Conservation (phyloP, 495 filamentous ascomycete species). For the Daldinia grandis region DNA sequence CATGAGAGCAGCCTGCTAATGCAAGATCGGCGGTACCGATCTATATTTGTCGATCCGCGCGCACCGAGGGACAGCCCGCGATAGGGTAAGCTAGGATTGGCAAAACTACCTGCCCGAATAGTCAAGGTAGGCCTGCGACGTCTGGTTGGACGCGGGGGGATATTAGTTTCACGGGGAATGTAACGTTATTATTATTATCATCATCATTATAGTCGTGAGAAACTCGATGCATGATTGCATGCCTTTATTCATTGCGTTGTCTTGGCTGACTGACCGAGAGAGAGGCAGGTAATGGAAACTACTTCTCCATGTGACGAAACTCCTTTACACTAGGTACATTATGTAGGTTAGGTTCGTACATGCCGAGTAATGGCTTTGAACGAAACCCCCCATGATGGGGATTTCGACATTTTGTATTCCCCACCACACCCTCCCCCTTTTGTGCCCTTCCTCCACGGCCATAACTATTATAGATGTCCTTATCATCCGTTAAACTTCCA, state of each 20-base stretch:
- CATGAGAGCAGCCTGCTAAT: background rate
- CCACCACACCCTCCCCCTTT: no score
- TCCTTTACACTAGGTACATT: background rate
- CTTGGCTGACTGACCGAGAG: slow-evolving; percentile 3
- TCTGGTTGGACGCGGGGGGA: slow-evolving; percentile 26
- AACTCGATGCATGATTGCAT: background rate
- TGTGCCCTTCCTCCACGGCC: no score
- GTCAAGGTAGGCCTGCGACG: slow-evolving; percentile 9
- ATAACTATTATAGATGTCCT: no score
- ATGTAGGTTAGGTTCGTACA: no score
- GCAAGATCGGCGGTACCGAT: slow-evolving; percentile 27
- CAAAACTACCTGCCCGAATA: slow-evolving; percentile 33
- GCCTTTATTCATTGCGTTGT: background rate
- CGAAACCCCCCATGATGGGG: no score
- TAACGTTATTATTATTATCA: slow-evolving; percentile 24
- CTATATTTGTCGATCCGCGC: slow-evolving; percentile 19
- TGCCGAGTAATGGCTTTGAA: no score
- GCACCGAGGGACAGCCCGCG: slow-evolving; percentile 23
- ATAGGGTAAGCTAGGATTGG: slow-evolving; percentile 9
- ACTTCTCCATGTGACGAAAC: no score
- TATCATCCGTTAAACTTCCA: no score
- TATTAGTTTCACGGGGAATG: slow-evolving; percentile 17
- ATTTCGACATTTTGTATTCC: no score
- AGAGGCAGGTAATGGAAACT: no score
- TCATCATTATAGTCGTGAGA: no score